A percentile compares a stretch with the other conserved stretches of the same genome.
Evolutionary conservation across 768 basidiomycete genomes (phyloP).

Genomic region (Rickenella mellea): DNA sequence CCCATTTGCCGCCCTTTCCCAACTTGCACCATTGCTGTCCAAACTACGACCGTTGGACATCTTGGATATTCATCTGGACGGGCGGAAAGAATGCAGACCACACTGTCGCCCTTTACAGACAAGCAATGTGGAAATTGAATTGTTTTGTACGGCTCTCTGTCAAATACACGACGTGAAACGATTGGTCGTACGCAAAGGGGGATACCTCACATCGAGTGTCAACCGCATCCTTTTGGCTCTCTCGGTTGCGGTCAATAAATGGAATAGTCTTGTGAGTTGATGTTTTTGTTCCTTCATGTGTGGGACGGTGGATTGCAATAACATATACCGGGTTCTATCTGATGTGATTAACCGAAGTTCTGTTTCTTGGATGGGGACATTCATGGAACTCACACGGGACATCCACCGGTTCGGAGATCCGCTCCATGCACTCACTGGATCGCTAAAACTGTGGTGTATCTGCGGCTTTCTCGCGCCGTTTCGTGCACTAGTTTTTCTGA

Average conservation of each 20-base stretch:
- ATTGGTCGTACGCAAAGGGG: background rate
- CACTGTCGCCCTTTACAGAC: background rate
- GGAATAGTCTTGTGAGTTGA: background rate
- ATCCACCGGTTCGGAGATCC: background rate
- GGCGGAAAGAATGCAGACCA: background rate
- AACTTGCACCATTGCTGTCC: too few relatives aligned
- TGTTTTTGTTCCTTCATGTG: background rate
- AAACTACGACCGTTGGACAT: conserved; percentile 24
- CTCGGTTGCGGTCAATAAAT: background rate
- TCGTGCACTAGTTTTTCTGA: background rate
- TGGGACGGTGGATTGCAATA: too few relatives aligned
- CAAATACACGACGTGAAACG: background rate
- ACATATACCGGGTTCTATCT: background rate
- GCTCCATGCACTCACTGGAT: background rate
- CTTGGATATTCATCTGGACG: conserved; percentile 28
- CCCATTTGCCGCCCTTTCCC: background rate
- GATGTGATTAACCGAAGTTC: background rate
- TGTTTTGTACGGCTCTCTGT: background rate
- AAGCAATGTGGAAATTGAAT: background rate
- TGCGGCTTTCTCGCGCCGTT: background rate
- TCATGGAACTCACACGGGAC: background rate
- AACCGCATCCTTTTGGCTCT: background rate
- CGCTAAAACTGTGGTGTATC: background rate
- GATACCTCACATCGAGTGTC: background rate
- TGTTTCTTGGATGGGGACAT: background rate